Base-by-base conservation (phyloP, 208 protist genomes). In the Porcisia hertigi region DNA sequence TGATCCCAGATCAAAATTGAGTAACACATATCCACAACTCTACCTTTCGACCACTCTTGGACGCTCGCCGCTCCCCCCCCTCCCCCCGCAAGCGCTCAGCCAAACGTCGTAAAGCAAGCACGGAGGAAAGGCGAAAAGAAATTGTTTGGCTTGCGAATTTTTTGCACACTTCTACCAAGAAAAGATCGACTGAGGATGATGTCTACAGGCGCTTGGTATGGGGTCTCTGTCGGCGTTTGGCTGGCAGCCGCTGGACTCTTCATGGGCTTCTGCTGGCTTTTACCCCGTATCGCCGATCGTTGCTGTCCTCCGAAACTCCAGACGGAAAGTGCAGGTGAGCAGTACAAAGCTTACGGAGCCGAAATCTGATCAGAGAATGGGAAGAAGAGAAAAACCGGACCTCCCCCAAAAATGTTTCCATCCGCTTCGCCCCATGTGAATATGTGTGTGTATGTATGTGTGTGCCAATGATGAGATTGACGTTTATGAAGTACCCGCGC, bases 241-340 rank as follows among this genome's bases (percentile, higher is more conserved):
- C 69, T 90, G 55, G 84, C 43, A 20, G 82, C 90, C 8, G 80
- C 79, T 1, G 53, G 58, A 1, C 69, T 92, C 6, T 91, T 87
- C 74, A 79, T 86, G 23, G 82, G 58, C 4, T 87, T 92, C 72
- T 92, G 75, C 57, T 83, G 87, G 25, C 43, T 91, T 1, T 91
- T 89, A 63, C 80, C 77, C 23, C 84, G 76, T 39, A 83, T 91
- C 57, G 80, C 80, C 0, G 86, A 91, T 49, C 82, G 81, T 25
- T 88, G 73, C 64, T 86, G 81, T 70, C 30, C 34, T 54, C 45
- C 73, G 2, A 14, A 41, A 3, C 58, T 41, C 2, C n/a, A 11
- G 2, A 45, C 41, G 7, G 73, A 77, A 23, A 65, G 11, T 53
- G 58, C 14, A 9, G 69, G 69, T 5, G 72, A 66, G 34, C 73